Conservation (phyloP, 139 green algal species). For the Micractinium sp. region DNA sequence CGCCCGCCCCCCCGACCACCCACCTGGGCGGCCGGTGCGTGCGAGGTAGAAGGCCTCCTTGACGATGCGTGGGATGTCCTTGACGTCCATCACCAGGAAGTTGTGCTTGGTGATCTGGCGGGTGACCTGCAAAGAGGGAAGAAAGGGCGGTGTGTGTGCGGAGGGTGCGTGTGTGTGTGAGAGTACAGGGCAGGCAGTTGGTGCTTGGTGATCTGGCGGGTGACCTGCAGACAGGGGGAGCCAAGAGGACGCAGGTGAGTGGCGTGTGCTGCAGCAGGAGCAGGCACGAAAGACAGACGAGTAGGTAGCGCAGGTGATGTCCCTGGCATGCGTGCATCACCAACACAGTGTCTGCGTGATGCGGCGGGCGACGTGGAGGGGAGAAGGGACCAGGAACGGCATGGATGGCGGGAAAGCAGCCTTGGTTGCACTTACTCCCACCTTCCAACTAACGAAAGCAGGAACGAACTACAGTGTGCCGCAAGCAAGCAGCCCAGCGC, state of each 20-base stretch:
- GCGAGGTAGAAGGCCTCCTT: conserved; percentile 98
- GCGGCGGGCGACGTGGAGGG: conserved; percentile 80
- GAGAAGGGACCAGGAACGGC: too few species aligned
- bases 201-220: conserved; percentile 99
- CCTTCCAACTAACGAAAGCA: too few species aligned
- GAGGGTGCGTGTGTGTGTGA: too few species aligned
- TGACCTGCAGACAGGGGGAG: conserved; percentile 40
- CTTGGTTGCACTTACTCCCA: too few species aligned
- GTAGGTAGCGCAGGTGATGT: too few species aligned
- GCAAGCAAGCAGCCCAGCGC: background rate
- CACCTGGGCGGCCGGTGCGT: conserved; percentile 85
- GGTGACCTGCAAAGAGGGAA: conserved; percentile 51
- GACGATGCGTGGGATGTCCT: conserved; percentile 94
- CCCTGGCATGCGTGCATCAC: background rate
- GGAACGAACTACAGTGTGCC: too few species aligned
- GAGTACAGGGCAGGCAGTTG: conserved; percentile 99
- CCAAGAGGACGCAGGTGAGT: background rate
- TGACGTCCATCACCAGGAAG: conserved; percentile 98
- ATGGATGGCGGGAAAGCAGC: too few species aligned
- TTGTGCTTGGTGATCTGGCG: conserved; percentile 99
- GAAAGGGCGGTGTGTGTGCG: background rate
- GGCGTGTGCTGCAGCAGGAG: too few species aligned
- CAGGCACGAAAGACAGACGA: too few species aligned
- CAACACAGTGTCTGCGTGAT: conserved; percentile 99
- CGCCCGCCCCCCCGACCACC: too few species aligned